These are phyloP conservation scores for Coemansia sp. DNA, from an alignment of 192 early-diverging fungal genomes.

Conservation along the genomic window DNA sequence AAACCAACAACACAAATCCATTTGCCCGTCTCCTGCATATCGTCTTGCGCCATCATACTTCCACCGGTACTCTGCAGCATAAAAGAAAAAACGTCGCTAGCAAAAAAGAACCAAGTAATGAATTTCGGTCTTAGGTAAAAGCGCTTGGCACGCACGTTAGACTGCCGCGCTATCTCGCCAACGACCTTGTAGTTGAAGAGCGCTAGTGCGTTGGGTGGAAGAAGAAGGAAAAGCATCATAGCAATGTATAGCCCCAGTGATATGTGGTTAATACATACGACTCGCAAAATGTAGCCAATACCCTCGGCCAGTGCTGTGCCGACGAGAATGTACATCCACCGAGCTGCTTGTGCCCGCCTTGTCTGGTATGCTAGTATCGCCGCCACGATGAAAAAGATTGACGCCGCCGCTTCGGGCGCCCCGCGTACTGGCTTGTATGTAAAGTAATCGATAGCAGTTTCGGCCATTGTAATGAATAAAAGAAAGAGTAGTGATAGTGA, in stretches of 20 bases:
- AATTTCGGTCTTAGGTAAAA: constrained; percentile 47
- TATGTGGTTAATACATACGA: constrained; percentile 37
- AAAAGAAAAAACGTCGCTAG: constrained; percentile 55
- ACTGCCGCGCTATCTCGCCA: constrained; percentile 34
- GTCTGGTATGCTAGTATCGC: constrained; percentile 12
- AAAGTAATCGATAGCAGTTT: constrained; percentile 21
- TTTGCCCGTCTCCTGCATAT: constrained; percentile 24
- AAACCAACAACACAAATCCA: constrained; percentile 45
- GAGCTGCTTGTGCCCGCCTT: constrained; percentile 1
- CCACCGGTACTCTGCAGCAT: constrained; percentile 47
- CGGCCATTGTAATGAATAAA: not conserved
- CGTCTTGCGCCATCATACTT: constrained; percentile 25
- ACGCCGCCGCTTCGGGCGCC: constrained; percentile 33
- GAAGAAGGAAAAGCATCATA: constrained; percentile 46
- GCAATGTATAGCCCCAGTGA: constrained; percentile 38
- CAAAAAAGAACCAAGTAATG: constrained; percentile 56
- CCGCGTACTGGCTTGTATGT: constrained; percentile 39
- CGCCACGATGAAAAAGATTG: constrained; percentile 12
- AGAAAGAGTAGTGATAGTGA: not conserved
- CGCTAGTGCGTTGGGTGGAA: constrained; percentile 57
- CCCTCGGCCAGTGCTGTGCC: constrained; percentile 48
- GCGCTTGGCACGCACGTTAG: not conserved
- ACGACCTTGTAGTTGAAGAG: constrained; percentile 56
- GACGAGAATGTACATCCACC: constrained; percentile 39
- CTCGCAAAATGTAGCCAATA: constrained; percentile 43